Conservation (phyloP, 1,284 basidiomycete species). For the Veloboletus limbatus region DNA sequence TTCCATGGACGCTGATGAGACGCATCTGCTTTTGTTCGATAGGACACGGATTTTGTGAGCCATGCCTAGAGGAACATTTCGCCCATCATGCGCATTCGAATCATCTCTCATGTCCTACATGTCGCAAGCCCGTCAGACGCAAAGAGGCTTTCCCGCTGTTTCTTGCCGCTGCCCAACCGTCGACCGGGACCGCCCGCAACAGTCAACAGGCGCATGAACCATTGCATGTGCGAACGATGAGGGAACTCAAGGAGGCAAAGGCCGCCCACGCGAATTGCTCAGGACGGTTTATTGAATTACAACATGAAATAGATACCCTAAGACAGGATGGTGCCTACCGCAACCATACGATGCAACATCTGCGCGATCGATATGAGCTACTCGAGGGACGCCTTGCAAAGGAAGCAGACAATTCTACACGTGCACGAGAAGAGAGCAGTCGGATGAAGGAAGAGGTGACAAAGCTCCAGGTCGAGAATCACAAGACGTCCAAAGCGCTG, state of each 20-base stretch:
- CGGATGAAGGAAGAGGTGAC: conserved; percentile 18
- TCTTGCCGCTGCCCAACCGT: conserved; percentile 19
- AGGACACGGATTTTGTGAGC: conserved; percentile 35
- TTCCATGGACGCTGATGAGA: conserved; percentile 12
- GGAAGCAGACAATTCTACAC: conserved; percentile 7
- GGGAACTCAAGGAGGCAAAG: conserved; percentile 17
- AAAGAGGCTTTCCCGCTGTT: conserved; percentile 30
- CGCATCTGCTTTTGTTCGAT: conserved; percentile 12
- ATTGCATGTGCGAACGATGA: conserved; percentile 7
- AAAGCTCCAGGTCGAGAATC: conserved; percentile 25
- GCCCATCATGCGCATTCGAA: conserved; percentile 9
- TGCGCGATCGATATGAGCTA: conserved; percentile 17
- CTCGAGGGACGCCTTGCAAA: conserved; percentile 12
- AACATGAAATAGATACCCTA: conserved; percentile 13
- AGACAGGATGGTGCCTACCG: conserved; percentile 7
- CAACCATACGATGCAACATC: conserved; percentile 10
- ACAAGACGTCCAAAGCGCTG: conserved; percentile 18
- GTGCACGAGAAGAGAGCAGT: conserved; percentile 13
- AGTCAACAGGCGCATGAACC: conserved; percentile 5
- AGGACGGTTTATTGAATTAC: conserved; percentile 12
- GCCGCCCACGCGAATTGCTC: conserved; percentile 16
- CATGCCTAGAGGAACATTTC: conserved; percentile 26
- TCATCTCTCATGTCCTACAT: conserved; percentile 25
- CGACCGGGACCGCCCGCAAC: conserved; percentile 1
- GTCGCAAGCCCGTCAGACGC: conserved; percentile 28